phyloP scores from a whole-genome alignment of 331 rosid species.

The Pyracantha coccinea region DNA sequence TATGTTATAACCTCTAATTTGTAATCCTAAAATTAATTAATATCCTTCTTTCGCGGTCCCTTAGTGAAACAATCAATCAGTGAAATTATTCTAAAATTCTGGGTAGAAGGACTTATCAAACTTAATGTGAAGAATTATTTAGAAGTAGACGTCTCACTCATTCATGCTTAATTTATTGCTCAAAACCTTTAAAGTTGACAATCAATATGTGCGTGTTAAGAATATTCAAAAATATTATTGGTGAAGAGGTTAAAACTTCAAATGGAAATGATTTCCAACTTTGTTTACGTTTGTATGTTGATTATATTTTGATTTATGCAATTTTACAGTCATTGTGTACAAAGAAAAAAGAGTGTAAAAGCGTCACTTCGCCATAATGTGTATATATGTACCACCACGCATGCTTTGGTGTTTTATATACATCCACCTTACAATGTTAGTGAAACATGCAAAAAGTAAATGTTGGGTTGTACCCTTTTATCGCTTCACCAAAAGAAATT shows the following conservation, averaged over 20 bases:
- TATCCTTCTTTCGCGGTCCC: constrained; percentile 8
- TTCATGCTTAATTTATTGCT: background rate
- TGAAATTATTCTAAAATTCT: background rate
- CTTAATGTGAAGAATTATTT: background rate
- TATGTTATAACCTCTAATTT: background rate
- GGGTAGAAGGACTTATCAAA: background rate
- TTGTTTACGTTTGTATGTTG: no score
- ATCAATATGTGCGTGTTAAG: background rate
- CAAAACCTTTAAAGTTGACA: background rate
- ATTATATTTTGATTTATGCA: no score
- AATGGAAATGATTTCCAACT: background rate
- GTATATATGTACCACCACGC: background rate
- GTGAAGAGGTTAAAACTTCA: background rate
- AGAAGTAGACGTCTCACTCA: constrained; percentile 3
- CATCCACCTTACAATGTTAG: background rate
- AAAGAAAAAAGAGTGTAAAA: no score
- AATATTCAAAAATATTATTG: no score
- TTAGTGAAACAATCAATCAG: background rate
- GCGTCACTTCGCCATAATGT: no score
- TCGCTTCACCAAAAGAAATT: constrained; percentile 11
- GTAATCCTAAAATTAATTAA: background rate
- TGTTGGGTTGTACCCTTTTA: constrained; percentile 27
- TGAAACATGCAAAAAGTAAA: constrained; percentile 27
- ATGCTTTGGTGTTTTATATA: background rate
- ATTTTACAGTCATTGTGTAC: no score